These are phyloP conservation scores for Hypoxylon subgilvum DNA, from an alignment of 495 filamentous ascomycete genomes.

Conservation along the genomic window DNA sequence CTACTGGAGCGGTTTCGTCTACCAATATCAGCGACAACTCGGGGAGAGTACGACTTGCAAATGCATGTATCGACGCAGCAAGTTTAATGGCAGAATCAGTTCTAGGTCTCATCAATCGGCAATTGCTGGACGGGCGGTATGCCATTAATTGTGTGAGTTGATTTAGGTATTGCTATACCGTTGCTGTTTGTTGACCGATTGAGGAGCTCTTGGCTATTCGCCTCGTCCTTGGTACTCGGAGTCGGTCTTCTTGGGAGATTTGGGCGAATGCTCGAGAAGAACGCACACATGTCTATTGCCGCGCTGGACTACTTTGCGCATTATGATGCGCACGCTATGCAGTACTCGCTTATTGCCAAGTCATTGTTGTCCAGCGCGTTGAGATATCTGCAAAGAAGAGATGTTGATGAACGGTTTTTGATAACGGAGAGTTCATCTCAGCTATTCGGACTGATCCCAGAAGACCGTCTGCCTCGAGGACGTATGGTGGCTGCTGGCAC, in stretches of 20 bases:
- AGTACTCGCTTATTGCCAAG: constrained; percentile 55
- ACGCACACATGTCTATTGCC: constrained; percentile 46
- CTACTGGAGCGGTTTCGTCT: constrained; percentile 1
- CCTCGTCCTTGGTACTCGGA: constrained; percentile 53
- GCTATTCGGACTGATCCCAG: constrained; percentile 51
- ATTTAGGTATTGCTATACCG: no score
- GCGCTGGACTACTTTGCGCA: constrained; percentile 52
- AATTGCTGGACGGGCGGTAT: constrained; percentile 44
- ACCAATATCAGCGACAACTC: constrained; percentile 17
- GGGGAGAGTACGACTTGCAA: constrained; percentile 49
- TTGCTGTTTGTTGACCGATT: neutral
- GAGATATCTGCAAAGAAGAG: constrained; percentile 47
- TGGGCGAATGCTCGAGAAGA: constrained; percentile 53
- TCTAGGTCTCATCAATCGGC: constrained; percentile 42
- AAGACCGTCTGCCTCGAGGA: constrained; percentile 3
- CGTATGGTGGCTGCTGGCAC: neutral
- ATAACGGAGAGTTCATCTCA: constrained; percentile 52
- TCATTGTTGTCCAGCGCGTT: constrained; percentile 49
- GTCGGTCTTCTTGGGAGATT: constrained; percentile 52
- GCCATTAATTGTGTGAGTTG: constrained; percentile 51
- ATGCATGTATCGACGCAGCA: constrained; percentile 57
- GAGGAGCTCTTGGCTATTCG: constrained; percentile 54
- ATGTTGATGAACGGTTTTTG: constrained; percentile 45
- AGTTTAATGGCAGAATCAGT: constrained; percentile 51
- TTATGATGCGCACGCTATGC: constrained; percentile 50